Conservation (phyloP, 805 yeast species). For the Candida insectalens region DNA sequence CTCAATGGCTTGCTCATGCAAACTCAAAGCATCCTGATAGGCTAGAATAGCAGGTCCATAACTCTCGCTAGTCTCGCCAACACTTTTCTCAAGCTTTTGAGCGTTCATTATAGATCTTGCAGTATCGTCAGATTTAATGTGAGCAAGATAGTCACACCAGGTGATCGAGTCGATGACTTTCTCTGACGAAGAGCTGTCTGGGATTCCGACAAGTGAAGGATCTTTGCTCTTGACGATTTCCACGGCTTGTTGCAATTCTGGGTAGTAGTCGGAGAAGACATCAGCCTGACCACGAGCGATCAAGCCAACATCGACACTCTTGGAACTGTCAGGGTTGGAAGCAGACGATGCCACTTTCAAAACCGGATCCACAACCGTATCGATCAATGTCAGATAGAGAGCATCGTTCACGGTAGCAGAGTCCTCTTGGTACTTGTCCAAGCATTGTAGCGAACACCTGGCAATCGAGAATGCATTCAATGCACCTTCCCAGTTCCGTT, state of each 20-base stretch:
- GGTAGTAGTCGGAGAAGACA: constrained; percentile 23
- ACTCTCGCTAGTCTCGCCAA: constrained; percentile 28
- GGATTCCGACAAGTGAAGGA: constrained; percentile 26
- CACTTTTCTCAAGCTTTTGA: constrained; percentile 19
- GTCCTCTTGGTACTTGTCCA: constrained; percentile 25
- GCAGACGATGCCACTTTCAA: constrained; percentile 26
- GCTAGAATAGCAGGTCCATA: constrained; percentile 49
- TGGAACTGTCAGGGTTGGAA: constrained; percentile 18
- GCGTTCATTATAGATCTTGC: constrained; percentile 47
- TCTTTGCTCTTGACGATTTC: constrained; percentile 27
- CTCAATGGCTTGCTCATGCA: constrained; percentile 47
- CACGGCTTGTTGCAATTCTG: constrained; percentile 29
- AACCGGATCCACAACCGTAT: constrained; percentile 56
- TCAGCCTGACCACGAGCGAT: constrained; percentile 31
- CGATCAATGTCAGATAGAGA: constrained; percentile 45
- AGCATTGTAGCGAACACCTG: constrained; percentile 48
- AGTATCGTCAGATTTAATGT: constrained; percentile 59
- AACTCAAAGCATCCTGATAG: constrained; percentile 63
- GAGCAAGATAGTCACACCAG: constrained; percentile 53
- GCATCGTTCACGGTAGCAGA: constrained; percentile 21
- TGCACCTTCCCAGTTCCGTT: constrained; percentile 47
- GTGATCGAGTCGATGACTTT: constrained; percentile 23
- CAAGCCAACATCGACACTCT: constrained; percentile 33
- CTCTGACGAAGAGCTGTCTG: constrained; percentile 3
- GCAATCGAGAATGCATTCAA: constrained; percentile 47